A percentile compares a stretch with the other conserved stretches of the same genome.
These are phyloP conservation scores for Candida ipomoeae DNA, from an alignment of 805 yeast species.

Conservation along the genomic window DNA sequence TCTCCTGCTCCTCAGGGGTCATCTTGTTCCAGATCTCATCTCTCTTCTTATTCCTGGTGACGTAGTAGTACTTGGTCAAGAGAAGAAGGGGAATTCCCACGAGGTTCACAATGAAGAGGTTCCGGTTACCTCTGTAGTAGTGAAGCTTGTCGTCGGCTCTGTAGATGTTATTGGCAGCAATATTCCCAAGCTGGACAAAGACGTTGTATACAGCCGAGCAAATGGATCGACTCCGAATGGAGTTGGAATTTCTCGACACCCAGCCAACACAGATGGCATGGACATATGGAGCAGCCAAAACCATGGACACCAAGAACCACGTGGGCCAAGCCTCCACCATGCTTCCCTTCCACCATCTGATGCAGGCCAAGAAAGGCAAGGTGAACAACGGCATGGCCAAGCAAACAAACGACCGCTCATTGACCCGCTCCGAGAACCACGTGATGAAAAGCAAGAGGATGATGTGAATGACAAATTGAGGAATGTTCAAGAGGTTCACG, in stretches of 20 bases:
- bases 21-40: conserved; percentile 48
- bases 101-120: conserved; percentile 30
- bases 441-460: conserved; percentile 18
- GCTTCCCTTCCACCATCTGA: conserved; percentile 41
- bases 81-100: conserved; percentile 19
- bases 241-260: conserved; percentile 59
- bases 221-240: conserved; percentile 61
- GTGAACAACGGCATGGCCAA: conserved; percentile 23
- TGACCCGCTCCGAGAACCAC: conserved; percentile 22
- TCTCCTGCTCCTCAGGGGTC: conserved; percentile 46
- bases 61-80: conserved; percentile 35
- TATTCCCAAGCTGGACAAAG: conserved; percentile 55
- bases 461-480: conserved; percentile 35
- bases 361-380: conserved; percentile 29
- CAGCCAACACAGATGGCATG: conserved; percentile 56
- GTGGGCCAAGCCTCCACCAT: conserved; percentile 41
- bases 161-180: conserved; percentile 55
- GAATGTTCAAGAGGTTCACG: conserved; percentile 51
- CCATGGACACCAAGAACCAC: conserved; percentile 32
- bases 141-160: conserved; percentile 53
- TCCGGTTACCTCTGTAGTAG: conserved; percentile 54
- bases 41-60: conserved; percentile 39
- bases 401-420: conserved; percentile 22
- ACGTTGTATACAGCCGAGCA: conserved; percentile 64
- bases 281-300: conserved; percentile 45